Base-by-base conservation (phyloP, 768 basidiomycete species). In the Psilocybe cubensis region DNA sequence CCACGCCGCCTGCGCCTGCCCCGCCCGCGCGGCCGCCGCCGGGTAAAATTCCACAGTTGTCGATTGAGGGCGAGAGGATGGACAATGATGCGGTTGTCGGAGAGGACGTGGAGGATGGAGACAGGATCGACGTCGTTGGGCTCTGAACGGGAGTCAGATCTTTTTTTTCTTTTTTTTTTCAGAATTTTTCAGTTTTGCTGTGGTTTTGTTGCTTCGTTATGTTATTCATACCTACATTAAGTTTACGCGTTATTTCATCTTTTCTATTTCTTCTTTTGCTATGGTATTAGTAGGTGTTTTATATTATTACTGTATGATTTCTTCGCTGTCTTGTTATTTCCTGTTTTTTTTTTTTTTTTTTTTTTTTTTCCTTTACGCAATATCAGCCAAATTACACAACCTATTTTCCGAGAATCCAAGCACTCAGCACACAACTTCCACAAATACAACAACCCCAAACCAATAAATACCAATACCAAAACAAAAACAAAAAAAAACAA, bases 21-120 rank as follows among this genome's bases (percentile, higher is more conserved):
- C 54, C 64, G 29, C 40, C 35, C 5, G 27, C 31, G 11, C 20
- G 29, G 17, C 23, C 33, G 17, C 4, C 29, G 20, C 52, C 40
- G n/a, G 68, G 59, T 45, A 77, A 78, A 51, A 73, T 79, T 20
- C 87, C 86, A 7, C 73, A 69, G 40, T 65, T 92, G 33, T 77
- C 75, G 62, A 73, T 93, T 21, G 91, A 94, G 63, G 91, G 91
- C 6, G 89, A 91, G 38, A 85, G 77, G 66, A 79, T 91, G 77
- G 76, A 76, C n/a, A 76, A 83, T 31, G 75, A 80, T 20, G 71
- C 76, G 5, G 80, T 80, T 58, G 91, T 94, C 55, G 81, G 86
- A 10, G 82, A 84, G 18, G 91, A 89, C 57, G 62, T 92, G 58
- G 91, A 92, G 61, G 90, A 94, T 60, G 91, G 90, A 0, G 91